These are phyloP conservation scores for Russula foetens DNA, from an alignment of 768 basidiomycete species.

Conservation along the genomic window DNA sequence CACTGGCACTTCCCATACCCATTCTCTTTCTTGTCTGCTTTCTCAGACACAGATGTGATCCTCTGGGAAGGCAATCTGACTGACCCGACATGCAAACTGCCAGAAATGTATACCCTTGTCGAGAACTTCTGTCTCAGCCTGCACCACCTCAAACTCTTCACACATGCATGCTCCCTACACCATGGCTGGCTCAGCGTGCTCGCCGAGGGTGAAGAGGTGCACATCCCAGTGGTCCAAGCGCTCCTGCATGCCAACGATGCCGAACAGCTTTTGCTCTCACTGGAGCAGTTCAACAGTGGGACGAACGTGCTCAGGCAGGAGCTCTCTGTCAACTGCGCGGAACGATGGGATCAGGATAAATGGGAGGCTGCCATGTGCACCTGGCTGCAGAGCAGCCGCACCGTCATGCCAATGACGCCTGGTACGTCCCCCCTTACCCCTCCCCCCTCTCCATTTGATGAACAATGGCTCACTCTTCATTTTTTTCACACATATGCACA, in stretches of 20 bases:
- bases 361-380: slow-evolving; percentile 61
- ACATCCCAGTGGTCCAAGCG: slow-evolving; percentile 32
- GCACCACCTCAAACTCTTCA: slow-evolving; percentile 86
- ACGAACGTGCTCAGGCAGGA: slow-evolving; percentile 22
- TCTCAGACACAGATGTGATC: slow-evolving; percentile 91
- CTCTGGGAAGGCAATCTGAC: slow-evolving; percentile 89
- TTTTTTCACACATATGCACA: background rate
- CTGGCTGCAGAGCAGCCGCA: slow-evolving; percentile 32
- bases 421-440: slow-evolving; percentile 22
- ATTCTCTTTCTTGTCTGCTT: too few relatives aligned
- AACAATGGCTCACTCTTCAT: too few relatives aligned
- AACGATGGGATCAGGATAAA: slow-evolving; percentile 49
- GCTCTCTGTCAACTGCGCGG: slow-evolving; percentile 25
- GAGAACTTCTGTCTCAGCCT: slow-evolving; percentile 97
- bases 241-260: slow-evolving; percentile 15
- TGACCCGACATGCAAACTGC: slow-evolving; percentile 83
- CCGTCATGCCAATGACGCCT: slow-evolving; percentile 60
- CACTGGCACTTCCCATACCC: too few relatives aligned
- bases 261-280: slow-evolving; percentile 11
- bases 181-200: slow-evolving; percentile 91
- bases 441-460: background rate
- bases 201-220: slow-evolving; percentile 52
- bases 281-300: slow-evolving; percentile 30
- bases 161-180: slow-evolving; percentile 56
- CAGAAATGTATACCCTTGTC: slow-evolving; percentile 91